These are phyloP conservation scores for Sungouiozyma intestinalis DNA, from an alignment of 805 yeast species.

Conservation along the genomic window DNA sequence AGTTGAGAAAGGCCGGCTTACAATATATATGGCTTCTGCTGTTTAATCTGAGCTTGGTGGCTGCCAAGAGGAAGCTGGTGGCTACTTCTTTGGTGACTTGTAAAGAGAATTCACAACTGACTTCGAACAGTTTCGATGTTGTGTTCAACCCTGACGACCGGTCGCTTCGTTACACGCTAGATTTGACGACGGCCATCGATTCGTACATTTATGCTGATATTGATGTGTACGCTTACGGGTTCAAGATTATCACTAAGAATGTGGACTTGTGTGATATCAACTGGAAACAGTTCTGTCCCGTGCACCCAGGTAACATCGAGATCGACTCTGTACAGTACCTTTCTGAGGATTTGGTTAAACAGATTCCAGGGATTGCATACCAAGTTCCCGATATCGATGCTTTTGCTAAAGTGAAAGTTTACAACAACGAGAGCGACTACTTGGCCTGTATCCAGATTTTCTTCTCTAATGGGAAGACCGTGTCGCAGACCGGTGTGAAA, in stretches of 20 bases:
- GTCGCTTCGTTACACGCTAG: slow-evolving; percentile 57
- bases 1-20: neutral
- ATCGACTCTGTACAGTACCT: slow-evolving; percentile 61
- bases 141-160: slow-evolving; percentile 61
- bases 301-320: slow-evolving; percentile 72
- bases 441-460: slow-evolving; percentile 70
- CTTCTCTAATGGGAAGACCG: slow-evolving; percentile 70
- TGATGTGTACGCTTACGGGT: slow-evolving; percentile 79
- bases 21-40: neutral
- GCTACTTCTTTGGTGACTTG: slow-evolving; percentile 83
- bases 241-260: slow-evolving; percentile 46
- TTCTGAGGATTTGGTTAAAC: slow-evolving; percentile 35
- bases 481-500: slow-evolving; percentile 67
- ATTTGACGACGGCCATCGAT: slow-evolving; percentile 55
- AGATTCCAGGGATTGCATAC: slow-evolving; percentile 78
- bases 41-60: neutral
- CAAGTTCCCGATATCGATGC: slow-evolving; percentile 84
- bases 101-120: slow-evolving; percentile 62
- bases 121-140: slow-evolving; percentile 68
- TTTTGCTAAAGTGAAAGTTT: slow-evolving; percentile 47
- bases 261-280: slow-evolving; percentile 52
- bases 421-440: slow-evolving; percentile 32
- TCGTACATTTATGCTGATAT: slow-evolving; percentile 61
- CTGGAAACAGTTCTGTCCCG: slow-evolving; percentile 86
- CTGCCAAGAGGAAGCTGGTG: slow-evolving; percentile 7